Evolutionary conservation across 495 filamentous ascomycete genomes (phyloP), one percentile per base, ranked within the genome.

Genomic region (Aspergillus conjunctus): DNA sequence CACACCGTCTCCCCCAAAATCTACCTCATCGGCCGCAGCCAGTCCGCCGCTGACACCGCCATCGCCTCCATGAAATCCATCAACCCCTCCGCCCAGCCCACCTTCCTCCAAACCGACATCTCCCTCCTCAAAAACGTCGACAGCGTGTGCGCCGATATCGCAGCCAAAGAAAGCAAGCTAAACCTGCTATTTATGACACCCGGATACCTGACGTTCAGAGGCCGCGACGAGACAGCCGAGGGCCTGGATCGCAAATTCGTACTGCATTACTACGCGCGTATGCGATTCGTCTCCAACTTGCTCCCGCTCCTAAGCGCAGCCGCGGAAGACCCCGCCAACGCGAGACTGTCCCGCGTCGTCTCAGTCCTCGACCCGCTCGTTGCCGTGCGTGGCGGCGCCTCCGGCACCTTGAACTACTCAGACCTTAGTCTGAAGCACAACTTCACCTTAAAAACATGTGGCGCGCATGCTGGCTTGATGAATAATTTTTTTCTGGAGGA

Each of bases 191-290:
- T 67, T 43, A 62, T 67, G 61, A 67, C 55, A 1, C 55, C 65
- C 11, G 65, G 65, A 1, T 81, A 87, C 66, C 61, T 71, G 59
- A 53, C 26, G 0, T 20, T 62, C 11, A 50, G 34, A 11, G 61
- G 61, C 10, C 54, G 65, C 0, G 46, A 56, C 18, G 64, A 88
- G 59, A 89, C 87, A 0, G 50, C 67, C 11, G 90, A 93, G 67
- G 81, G 78, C 12, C 73, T 91, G 5, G 79, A 88, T 66, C 76
- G 76, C 20, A 82, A 81, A 56, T 70, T 84, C 56, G 71, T 77
- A 7, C 71, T 90, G 14, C 78, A 79, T 39, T 87, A 86, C 70
- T 91, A 91, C 67, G 75, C 84, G 11, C 86, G 88, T 9, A 80
- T 85, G 60, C 85, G 87, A n/a, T 89, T 91, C 63, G 74, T 83